Base-by-base conservation (phyloP, 139 green algal genomes). In the Limnomonas spitsbergensis region DNA sequence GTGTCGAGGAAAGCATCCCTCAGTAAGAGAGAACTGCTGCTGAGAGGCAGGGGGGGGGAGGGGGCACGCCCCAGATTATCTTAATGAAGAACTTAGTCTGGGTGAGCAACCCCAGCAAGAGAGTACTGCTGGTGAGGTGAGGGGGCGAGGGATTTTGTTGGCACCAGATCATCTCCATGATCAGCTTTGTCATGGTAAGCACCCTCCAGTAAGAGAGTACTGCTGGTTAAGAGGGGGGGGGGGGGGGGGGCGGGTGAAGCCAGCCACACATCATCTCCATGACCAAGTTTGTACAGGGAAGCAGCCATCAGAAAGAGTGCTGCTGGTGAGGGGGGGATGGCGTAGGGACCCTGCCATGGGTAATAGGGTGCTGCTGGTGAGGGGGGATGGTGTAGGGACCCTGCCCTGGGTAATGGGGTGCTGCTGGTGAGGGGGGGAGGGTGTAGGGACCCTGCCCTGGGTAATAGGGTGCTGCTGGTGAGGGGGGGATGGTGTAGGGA, bases 61-160 rank as follows among this genome's bases (percentile, higher is more conserved):
- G 36, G 53, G 94, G 92, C 47, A 56, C 20, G 69, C 14, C 14
- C 1, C 94, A 97, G 84, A 87, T 97, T 34, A 76, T 73, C 56
- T n/a, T 29, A 37, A 86, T 89, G 82, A 69, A 42, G 31, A 61
- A 40, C 1, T 36, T 69, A 34, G 66, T 83, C 40, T 24, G 34
- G 38, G 3, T 42, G 39, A 36, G 20, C 3, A 79, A 79, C 66
- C 84, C 86, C 0, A 75, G 80, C 6, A 79, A 85, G 32, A 85
- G 84, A 52, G 77, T 90, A 1, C 84, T 96, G 29, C 78, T 96
- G 83, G 86, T 88, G 79, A 39, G 82, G 7, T 0, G 38, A 34
- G 4, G 31, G 24, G 26, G 32, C 20, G 9, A 9, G n/a, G n/a
- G 68, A 4, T 9, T 97, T 78, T 27, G 47, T 20, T n/a, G 20